These are phyloP conservation scores for Aspergillus intermedius DNA, from an alignment of 2,329 filamentous ascomycete genomes.

Conservation along the genomic window DNA sequence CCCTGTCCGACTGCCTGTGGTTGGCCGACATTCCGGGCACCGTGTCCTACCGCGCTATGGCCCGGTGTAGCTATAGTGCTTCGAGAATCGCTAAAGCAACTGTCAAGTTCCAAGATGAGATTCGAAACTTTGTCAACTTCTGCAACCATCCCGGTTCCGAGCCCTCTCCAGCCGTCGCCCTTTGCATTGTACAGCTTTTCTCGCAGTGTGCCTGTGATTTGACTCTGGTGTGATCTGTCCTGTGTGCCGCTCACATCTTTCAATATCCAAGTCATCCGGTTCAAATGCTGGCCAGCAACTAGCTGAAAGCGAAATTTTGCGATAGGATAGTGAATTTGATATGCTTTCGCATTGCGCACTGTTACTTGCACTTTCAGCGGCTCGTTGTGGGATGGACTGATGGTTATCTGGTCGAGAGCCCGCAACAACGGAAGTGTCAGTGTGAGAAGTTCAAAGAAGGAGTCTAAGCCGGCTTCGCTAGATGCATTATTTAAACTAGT, in stretches of 20 bases:
- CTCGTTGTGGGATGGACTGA: constrained; percentile 16
- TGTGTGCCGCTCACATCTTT: constrained; percentile 20
- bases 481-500: constrained; percentile 28
- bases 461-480: constrained; percentile 23
- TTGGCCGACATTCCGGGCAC: not conserved
- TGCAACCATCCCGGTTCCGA: constrained; percentile 33
- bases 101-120: constrained; percentile 27
- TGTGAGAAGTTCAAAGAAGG: constrained; percentile 25
- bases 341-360: constrained; percentile 30
- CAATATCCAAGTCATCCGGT: constrained; percentile 30
- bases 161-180: constrained; percentile 35
- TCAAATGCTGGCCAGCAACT: constrained; percentile 19
- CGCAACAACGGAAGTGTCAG: constrained; percentile 34
- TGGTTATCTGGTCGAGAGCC: constrained; percentile 30
- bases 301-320: constrained; percentile 29
- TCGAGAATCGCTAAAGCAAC: constrained; percentile 16
- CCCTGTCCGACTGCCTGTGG: not conserved
- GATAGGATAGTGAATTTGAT: constrained; percentile 30
- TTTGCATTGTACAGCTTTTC: constrained; percentile 30
- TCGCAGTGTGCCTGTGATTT: constrained; percentile 18
- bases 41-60: not conserved
- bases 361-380: constrained; percentile 25
- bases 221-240: constrained; percentile 11
- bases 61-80: not conserved
- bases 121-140: constrained; percentile 25